Percentiles rank a stretch among this genome's conserved stretches.
Evolutionary conservation across 176 grass and related monocot genomes (phyloP).

Genomic region (Zea luxurians): DNA sequence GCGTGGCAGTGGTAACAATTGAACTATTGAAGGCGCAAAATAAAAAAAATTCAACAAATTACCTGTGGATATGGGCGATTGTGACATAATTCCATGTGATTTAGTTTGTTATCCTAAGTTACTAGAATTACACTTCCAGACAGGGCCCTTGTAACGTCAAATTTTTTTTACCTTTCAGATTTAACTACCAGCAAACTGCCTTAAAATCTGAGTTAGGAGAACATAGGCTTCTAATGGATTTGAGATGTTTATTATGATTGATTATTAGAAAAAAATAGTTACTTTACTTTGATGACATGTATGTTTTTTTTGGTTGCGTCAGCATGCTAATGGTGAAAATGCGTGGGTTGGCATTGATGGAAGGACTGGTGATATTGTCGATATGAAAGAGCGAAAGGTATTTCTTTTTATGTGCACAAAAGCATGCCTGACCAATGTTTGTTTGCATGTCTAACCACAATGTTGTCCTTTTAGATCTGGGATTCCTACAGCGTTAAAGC

Average conservation of each 20-base stretch:
- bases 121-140: not conserved
- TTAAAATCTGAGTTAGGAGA: not conserved
- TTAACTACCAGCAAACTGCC: not conserved
- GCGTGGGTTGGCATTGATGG: slow-evolving; percentile 95
- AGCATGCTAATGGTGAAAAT: slow-evolving; percentile 96
- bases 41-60: too few relatives aligned
- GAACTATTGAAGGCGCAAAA: too few relatives aligned
- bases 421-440: not conserved
- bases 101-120: not conserved
- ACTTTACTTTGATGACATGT: not conserved
- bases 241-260: not conserved
- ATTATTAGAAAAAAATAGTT: not conserved
- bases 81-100: not conserved
- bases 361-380: slow-evolving; percentile 74
- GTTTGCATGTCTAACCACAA: slow-evolving; percentile 2
- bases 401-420: not conserved
- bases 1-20: too few relatives aligned
- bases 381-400: slow-evolving; percentile 94
- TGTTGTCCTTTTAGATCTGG: slow-evolving; percentile 64
- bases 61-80: too few relatives aligned
- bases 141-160: not conserved
- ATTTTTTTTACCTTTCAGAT: not conserved
- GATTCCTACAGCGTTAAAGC: slow-evolving; percentile 95
- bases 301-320: slow-evolving; percentile 1
- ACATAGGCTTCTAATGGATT: not conserved